Evolutionary conservation across 116 monocot genomes (phyloP), one percentile per base, ranked within the genome.

Genomic region (Phalaenopsis hybrid): DNA sequence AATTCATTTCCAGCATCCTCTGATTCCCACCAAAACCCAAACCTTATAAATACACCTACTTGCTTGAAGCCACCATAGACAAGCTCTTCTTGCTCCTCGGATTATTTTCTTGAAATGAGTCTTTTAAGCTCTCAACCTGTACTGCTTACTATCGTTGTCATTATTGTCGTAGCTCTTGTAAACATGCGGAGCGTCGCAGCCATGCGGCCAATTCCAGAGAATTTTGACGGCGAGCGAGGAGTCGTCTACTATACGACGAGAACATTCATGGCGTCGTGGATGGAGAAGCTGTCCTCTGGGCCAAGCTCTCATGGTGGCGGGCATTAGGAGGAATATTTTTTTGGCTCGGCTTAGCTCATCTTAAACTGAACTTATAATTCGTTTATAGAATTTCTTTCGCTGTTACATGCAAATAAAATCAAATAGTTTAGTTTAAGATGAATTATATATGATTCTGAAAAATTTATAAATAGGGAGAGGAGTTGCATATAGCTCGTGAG

Each of bases 261-360:
- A 5, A 12, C 78, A 48, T 23, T 41, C 57, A 76, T 87, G 85
- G 74, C 80, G 2, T 63, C 80, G 9, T 81, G 79, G 82, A 67
- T 87, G 83, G 85, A 72, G 51, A 87, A 20, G 90, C 65, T 90
- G 20, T 77, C 90, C 4, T 73, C 85, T 1, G 90, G 90, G 37
- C 87, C 87, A 0, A 90, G 90, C 76, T 25, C 78, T 0, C 37
- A 43, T n/a, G 90, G 90, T 21, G 82, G 81, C 3, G 90, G 85
- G 0, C 85, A 90, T 51, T 87, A 81, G 77, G 8, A 37, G 48
- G 6, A 28, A 41, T 41, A 41, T 41, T 41, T 33, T 34, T 73
- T 50, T 9, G 50, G 50, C 2, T 50, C 11, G 9, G 50, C 7
- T 10, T 50, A 50, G 50, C 9, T 50, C 50, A 50, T 37, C 50